phyloP scores from a whole-genome alignment of 2,329 filamentous ascomycete genomes.

The Clonostachys chloroleuca region DNA sequence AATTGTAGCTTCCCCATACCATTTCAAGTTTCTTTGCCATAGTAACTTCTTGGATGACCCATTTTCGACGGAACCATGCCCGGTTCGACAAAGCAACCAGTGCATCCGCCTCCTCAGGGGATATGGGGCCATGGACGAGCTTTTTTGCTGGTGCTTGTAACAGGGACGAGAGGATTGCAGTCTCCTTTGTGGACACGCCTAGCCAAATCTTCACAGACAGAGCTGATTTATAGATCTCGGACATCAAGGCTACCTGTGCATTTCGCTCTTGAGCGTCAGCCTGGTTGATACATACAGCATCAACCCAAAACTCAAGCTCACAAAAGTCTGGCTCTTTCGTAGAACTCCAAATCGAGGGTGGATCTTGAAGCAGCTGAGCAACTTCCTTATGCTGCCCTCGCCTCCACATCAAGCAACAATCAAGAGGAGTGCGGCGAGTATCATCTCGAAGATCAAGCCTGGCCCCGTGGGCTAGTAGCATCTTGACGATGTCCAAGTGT shows the following conservation, averaged over 20 bases:
- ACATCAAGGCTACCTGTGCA: conserved; percentile 9
- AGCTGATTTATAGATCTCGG: conserved; percentile 6
- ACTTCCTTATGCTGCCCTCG: not conserved
- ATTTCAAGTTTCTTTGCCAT: conserved; percentile 6
- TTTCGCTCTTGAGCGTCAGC: conserved; percentile 3
- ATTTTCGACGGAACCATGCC: conserved; percentile 10
- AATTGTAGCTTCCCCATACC: conserved; percentile 5
- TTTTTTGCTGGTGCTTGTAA: not conserved
- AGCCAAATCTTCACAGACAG: conserved; percentile 7
- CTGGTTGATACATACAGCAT: conserved; percentile 12
- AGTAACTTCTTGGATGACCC: conserved; percentile 9
- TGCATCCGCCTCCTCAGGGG: conserved; percentile 2
- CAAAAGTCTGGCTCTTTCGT: not conserved
- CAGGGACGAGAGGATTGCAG: not conserved
- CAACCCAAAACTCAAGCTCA: conserved; percentile 6
- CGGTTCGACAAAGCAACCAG: not conserved
- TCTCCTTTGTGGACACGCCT: not conserved
- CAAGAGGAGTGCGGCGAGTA: not conserved
- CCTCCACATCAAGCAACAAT: not conserved
- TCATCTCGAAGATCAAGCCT: not conserved
- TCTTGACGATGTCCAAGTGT: not conserved
- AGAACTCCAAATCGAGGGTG: not conserved
- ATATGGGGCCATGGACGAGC: not conserved
- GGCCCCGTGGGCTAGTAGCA: conserved; percentile 1
- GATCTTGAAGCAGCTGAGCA: not conserved